phyloP scores from a whole-genome alignment of 331 rosid species.

The Acacia pycnantha region DNA sequence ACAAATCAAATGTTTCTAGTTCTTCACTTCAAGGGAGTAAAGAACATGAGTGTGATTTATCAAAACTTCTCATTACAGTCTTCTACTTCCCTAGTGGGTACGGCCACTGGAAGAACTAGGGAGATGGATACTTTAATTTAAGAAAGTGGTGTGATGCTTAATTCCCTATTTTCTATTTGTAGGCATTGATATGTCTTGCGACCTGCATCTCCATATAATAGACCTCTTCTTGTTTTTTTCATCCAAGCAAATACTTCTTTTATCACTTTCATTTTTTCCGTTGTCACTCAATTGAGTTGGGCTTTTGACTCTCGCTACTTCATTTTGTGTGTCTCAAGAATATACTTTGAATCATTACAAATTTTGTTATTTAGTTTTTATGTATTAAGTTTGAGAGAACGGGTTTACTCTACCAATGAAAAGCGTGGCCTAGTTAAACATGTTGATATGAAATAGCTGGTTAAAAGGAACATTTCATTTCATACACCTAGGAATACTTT shows the following conservation, averaged over 20 bases:
- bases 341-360: background rate
- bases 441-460: background rate
- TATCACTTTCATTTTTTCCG: conserved; percentile 7
- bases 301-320: background rate
- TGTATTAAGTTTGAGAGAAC: background rate
- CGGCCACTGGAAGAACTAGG: conserved; percentile 22
- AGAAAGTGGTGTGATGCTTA: conserved; percentile 25
- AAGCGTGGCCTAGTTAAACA: background rate
- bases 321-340: background rate
- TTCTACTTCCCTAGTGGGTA: background rate
- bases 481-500: background rate
- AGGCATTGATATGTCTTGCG: background rate
- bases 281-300: conserved; percentile 15
- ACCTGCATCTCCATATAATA: conserved; percentile 6
- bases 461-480: conserved; percentile 15
- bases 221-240: background rate
- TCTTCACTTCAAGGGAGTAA: conserved; percentile 21
- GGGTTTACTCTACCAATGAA: background rate
- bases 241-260: background rate
- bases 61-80: conserved; percentile 12
- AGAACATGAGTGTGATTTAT: background rate
- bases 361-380: background rate
- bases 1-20: background rate
- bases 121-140: conserved; percentile 26
- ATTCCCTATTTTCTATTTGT: conserved; percentile 9